These are phyloP conservation scores for Hylodesmum podocarpum DNA, from an alignment of 306 rosid species.

Conservation along the genomic window DNA sequence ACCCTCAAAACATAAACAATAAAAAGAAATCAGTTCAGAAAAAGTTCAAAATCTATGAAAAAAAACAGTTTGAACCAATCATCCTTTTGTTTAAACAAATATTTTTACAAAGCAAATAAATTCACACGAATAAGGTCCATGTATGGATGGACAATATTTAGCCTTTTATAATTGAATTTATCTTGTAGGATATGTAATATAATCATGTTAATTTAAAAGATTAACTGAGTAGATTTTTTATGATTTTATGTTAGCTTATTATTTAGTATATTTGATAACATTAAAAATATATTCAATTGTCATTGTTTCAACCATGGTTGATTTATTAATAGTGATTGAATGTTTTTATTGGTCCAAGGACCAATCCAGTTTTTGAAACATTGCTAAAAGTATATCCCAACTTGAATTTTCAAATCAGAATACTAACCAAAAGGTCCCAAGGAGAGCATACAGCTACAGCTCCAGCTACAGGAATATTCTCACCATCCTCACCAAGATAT, in stretches of 20 bases:
- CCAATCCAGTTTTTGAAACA: neutral
- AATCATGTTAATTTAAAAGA: neutral
- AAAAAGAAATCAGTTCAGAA: neutral
- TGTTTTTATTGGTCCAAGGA: neutral
- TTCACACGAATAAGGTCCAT: neutral
- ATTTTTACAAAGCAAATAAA: neutral
- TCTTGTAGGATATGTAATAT: neutral
- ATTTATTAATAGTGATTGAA: neutral
- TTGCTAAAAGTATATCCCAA: neutral
- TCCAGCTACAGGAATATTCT: conserved; percentile 73
- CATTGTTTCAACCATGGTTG: neutral
- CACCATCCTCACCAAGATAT: conserved; percentile 95
- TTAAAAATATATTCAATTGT: neutral
- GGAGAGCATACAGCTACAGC: conserved; percentile 93
- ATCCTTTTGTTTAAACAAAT: neutral
- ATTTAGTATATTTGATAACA: neutral
- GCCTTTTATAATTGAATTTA: neutral
- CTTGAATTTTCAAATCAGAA: conserved; percentile 25
- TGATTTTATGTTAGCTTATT: neutral
- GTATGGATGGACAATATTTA: neutral
- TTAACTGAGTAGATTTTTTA: neutral
- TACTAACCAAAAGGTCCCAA: conserved; percentile 97
- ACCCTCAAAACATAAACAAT: neutral
- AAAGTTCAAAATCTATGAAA: neutral
- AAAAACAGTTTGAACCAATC: neutral